Evolutionary conservation across 2,329 filamentous ascomycete species (phyloP).

Genomic region (Aspergillus sp.): DNA sequence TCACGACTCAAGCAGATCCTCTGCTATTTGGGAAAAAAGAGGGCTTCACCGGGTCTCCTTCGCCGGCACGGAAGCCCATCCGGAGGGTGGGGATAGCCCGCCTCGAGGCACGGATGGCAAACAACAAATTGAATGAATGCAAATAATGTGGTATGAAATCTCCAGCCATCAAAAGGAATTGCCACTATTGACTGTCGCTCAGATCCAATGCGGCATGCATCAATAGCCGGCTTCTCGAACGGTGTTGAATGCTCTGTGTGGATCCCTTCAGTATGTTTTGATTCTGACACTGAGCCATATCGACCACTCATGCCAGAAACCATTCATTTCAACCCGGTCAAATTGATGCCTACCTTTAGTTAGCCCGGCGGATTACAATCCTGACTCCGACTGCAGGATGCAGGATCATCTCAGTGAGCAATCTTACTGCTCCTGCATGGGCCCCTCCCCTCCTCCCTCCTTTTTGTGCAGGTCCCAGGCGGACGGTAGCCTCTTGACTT

Average conservation of each 20-base stretch:
- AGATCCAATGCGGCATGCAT: background rate
- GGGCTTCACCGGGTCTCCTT: background rate
- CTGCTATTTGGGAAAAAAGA: background rate
- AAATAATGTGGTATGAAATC: too few species aligned
- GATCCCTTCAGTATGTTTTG: background rate
- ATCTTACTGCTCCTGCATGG: background rate
- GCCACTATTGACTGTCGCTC: background rate
- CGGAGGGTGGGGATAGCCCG: background rate
- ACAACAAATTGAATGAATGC: background rate
- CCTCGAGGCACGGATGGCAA: background rate
- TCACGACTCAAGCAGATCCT: slow-evolving; percentile 1
- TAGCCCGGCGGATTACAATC: background rate
- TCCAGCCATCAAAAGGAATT: background rate
- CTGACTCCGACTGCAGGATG: background rate
- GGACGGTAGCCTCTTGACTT: background rate
- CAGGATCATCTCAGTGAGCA: background rate
- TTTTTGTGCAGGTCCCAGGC: background rate
- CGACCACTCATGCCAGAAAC: too few species aligned
- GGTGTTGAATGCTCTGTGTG: background rate
- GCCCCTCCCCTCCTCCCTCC: background rate
- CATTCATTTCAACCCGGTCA: too few species aligned
- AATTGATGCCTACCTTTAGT: too few species aligned
- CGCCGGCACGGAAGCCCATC: background rate
- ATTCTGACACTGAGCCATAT: too few species aligned
- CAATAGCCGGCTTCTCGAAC: background rate